Base-by-base conservation (phyloP, 305 asterid species). In the Fraxinus baroniana region DNA sequence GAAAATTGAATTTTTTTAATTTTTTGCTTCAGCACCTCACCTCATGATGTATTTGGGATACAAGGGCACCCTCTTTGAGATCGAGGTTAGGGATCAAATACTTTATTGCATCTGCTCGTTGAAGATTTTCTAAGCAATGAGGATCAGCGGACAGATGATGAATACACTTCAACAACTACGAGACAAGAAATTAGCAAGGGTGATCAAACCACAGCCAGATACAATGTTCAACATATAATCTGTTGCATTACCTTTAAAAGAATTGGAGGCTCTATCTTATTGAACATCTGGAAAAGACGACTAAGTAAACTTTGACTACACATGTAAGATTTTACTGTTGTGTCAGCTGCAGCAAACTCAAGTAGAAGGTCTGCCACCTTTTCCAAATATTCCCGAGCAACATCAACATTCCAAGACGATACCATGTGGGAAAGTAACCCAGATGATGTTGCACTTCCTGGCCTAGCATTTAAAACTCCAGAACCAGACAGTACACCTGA, bases 251-350 rank as follows among this genome's bases (percentile, higher is more conserved):
- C 98, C 99, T 94, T 97, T 82, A 97, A 86, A 86, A 97, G 97
- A 87, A 97, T 97, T 78, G 95, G 98, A 87, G 98, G 95, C 84
- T 94, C 98, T 84, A 91, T 90, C 89, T 92, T 97, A 89, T 94
- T 97, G 82, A 97, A 97, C 98, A 97, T 97, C 92, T 95, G 98
- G 88, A 95, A 95, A 85, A 94, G 96, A 77, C 98, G 99, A 84
- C 93, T 93, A 79, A 97, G 98, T 88, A 97, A 87, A 89, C 98
- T 97, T 88, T 93, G 98, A 91, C 97, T 92, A 83, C 99, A 97
- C 99, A 97, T 97, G 87, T 85, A 90, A 80, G 97, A 91, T 88
- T 94, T 97, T 46, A 97, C 99, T 18, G 93, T 90, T 22, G 98
- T 82, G 85, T 94, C 99, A 73, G 98, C 98, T 37, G 94, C 93